Base-by-base conservation (phyloP, 164 flowering plant genomes). In the Saururus chinensis region DNA sequence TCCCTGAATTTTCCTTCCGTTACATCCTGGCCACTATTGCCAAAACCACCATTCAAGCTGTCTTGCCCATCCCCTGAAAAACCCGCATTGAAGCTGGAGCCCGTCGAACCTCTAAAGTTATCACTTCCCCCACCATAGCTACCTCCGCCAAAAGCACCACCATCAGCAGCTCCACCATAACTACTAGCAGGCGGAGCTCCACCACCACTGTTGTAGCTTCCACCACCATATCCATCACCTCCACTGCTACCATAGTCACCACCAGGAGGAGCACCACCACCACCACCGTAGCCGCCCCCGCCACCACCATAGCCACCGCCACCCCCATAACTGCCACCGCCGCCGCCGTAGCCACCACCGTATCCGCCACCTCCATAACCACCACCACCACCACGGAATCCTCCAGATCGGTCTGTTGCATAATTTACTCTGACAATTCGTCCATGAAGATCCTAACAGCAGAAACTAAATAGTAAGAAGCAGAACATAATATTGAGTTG, bases 391-490 rank as follows among this genome's bases (percentile, higher is more conserved):
- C 65, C 49, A n/a, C 75, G 55, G 63, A 57, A 68, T 19, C 75
- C 69, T 51, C 70, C 62, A 1, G 79, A n/a, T 56, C 84, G 79
- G 24, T 87, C 95, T 7, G 71, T 75, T 48, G 96, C 96, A 79
- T 79, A 87, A 60, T 85, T 81, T 67, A 89, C 96, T 51, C 80
- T 82, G 14, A 89, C 69, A 16, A 68, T 66, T 48, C 96, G 81
- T 1, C 96, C 96, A 68, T 87, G 87, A 62, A 89, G 84, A 59
- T 81, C 89, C 96, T 89, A 74, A 45, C 16, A 45, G 9, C n/a
- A 63, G 16, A 1, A 53, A 37, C 1, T 14, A 22, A 14, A 22
- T 5, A 55, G 30, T 55, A 10, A 23, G 58, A 24, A 11, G 23
- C 57, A 21, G 11, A 54, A n/a, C 16, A 54, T 4, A 22, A 22